A percentile compares a stretch with the other conserved stretches of the same genome.
phyloP scores from a whole-genome alignment of 2,329 filamentous ascomycete species.

The Aspergillus texensis region DNA sequence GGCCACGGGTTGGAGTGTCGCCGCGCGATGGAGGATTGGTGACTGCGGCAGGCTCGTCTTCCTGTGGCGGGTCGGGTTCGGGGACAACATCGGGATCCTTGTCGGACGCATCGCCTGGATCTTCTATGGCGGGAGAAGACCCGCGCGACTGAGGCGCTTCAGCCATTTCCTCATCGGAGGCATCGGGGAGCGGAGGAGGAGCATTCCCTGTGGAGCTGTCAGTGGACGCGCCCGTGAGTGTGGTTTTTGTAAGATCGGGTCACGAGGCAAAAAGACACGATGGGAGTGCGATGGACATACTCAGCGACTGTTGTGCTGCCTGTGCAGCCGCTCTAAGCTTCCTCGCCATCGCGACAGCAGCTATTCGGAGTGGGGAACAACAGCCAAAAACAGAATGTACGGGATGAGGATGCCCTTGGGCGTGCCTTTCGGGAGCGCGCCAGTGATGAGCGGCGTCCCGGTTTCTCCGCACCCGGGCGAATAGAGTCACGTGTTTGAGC shows the following conservation, averaged over 20 bases:
- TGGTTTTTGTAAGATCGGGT: constrained; percentile 2
- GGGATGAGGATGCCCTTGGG: constrained; percentile 13
- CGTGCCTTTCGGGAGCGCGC: constrained; percentile 18
- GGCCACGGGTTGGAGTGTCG: constrained; percentile 56
- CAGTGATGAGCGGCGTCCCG: constrained; percentile 8
- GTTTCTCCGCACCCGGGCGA: constrained; percentile 9
- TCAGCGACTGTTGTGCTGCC: constrained; percentile 50
- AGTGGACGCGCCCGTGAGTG: constrained; percentile 19
- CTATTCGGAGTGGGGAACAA: constrained; percentile 8
- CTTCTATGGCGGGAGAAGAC: constrained; percentile 35
- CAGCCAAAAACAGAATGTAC: constrained; percentile 9
- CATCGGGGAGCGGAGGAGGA: constrained; percentile 44
- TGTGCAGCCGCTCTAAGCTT: constrained; percentile 50
- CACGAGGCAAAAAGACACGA: constrained; percentile 3
- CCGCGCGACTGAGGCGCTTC: constrained; percentile 40
- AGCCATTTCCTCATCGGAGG: constrained; percentile 50
- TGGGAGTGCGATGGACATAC: constrained; percentile 33
- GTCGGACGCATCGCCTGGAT: constrained; percentile 34
- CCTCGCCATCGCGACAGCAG: constrained; percentile 42
- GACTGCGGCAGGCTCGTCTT: constrained; percentile 47
- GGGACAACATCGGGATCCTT: constrained; percentile 31
- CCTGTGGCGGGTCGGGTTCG: constrained; percentile 42
- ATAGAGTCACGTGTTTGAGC: not conserved
- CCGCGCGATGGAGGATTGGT: constrained; percentile 49
- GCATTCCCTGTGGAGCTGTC: constrained; percentile 41